Conservation (phyloP, 1,284 basidiomycete genomes). For the Cerrena zonata region DNA sequence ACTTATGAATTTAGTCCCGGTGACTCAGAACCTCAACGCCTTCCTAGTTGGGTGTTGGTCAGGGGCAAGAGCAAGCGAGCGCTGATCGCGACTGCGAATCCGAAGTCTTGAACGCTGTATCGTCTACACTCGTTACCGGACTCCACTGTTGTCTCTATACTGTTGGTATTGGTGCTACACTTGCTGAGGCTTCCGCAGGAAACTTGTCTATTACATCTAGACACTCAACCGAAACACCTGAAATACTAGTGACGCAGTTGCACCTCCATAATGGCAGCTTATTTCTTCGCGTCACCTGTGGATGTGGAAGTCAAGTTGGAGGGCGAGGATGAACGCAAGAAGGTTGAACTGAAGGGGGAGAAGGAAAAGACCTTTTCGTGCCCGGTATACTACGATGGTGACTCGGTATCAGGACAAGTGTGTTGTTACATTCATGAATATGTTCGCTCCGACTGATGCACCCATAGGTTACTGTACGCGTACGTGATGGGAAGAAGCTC, state of each 20-base stretch:
- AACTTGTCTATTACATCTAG: too few species aligned
- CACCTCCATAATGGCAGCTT: constrained; percentile 62
- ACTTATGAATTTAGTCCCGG: too few species aligned
- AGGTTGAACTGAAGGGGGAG: constrained; percentile 67
- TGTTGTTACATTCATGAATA: constrained; percentile 24
- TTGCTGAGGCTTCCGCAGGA: too few species aligned
- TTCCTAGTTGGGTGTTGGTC: neutral
- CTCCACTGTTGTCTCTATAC: too few species aligned
- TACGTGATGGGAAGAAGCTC: constrained; percentile 92
- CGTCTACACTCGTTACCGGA: too few species aligned
- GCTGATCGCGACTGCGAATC: neutral
- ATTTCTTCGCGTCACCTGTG: constrained; percentile 88
- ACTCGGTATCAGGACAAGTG: constrained; percentile 83
- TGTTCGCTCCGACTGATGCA: neutral
- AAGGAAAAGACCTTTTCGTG: constrained; percentile 78
- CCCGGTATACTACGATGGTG: constrained; percentile 94
- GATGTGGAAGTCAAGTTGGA: constrained; percentile 88
- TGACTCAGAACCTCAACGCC: too few species aligned
- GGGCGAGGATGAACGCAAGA: constrained; percentile 82
- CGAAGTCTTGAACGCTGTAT: too few species aligned
- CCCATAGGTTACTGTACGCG: constrained; percentile 76
- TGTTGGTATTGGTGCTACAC: too few species aligned
- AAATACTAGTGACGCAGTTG: neutral
- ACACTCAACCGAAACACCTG: neutral
- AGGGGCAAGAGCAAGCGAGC: neutral